phyloP scores from a whole-genome alignment of 306 rosid species.

The cucumber (Cucumis sativus) region Cucumber_9930_V3 NC_026656.2:393501-394000 shows the following conservation, averaged over 20 bases:
- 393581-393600: not conserved
- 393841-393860: not conserved
- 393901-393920: too few relatives aligned
- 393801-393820: not conserved
- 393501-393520: not conserved
- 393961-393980: too few relatives aligned
- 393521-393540: conserved; percentile 1
- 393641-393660: not conserved
- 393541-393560: not conserved
- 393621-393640: not conserved
- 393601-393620: not conserved
- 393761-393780: not conserved
- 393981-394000: too few relatives aligned
- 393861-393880: too few relatives aligned
- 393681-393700: not conserved
- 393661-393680: not conserved
- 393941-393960: too few relatives aligned
- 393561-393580: not conserved
- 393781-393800: not conserved
- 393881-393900: too few relatives aligned
- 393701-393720: not conserved
- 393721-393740: not conserved
- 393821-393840: not conserved
- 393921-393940: too few relatives aligned
- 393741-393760: not conserved